Conservation (phyloP, 2,329 filamentous ascomycete genomes). For the Dactylellina drechsleri region DNA sequence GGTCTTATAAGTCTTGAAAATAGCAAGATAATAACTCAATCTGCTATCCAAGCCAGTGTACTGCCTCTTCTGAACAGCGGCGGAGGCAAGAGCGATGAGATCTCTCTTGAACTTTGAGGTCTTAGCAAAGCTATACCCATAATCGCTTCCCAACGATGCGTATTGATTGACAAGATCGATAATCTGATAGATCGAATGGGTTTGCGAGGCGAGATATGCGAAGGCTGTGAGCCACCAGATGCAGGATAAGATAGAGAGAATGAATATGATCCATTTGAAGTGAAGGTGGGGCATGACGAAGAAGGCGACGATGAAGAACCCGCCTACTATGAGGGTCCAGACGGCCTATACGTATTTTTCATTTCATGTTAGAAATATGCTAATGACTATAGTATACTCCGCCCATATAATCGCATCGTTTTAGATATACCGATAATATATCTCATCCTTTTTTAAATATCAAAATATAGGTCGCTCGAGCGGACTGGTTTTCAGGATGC, state of each 20-base stretch:
- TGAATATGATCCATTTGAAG: constrained; percentile 43
- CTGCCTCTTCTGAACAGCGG: constrained; percentile 16
- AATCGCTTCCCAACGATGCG: background rate
- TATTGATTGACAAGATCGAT: constrained; percentile 38
- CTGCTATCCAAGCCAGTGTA: background rate
- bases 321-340: constrained; percentile 38
- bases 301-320: constrained; percentile 34
- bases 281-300: constrained; percentile 28
- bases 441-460: no score
- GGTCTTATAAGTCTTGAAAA: constrained; percentile 19
- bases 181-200: constrained; percentile 11
- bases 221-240: constrained; percentile 51
- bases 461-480: no score
- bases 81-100: background rate
- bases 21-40: background rate
- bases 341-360: background rate
- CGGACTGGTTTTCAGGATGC: no score
- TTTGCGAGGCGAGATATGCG: constrained; percentile 48
- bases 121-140: constrained; percentile 12
- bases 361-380: background rate
- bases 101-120: constrained; percentile 18
- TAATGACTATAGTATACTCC: background rate
- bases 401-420: background rate
- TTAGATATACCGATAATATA: no score
- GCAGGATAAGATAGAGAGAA: constrained; percentile 32